A percentile compares a stretch with the other conserved stretches of the same genome.
These are phyloP conservation scores for Trichothecium sympodiale DNA, from an alignment of 2,329 filamentous ascomycete species.

Conservation along the genomic window DNA sequence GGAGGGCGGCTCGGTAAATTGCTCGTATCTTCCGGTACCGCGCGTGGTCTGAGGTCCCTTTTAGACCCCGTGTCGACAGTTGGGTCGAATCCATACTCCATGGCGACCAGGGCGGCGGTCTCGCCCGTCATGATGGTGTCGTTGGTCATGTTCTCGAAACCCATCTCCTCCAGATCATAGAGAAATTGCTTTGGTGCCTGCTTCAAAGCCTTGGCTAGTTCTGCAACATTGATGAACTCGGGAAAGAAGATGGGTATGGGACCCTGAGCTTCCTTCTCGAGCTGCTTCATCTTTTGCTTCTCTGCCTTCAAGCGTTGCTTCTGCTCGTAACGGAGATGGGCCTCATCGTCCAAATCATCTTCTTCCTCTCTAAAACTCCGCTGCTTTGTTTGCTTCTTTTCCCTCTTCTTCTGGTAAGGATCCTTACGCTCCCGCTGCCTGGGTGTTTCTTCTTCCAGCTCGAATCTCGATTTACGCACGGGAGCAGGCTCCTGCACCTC, in stretches of 20 bases:
- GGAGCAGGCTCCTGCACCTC: slow-evolving; percentile 7
- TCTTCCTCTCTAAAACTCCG: slow-evolving; percentile 16
- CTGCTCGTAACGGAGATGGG: slow-evolving; percentile 22
- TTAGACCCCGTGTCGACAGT: slow-evolving; percentile 56
- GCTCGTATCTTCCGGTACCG: slow-evolving; percentile 56
- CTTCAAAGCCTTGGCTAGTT: slow-evolving; percentile 65
- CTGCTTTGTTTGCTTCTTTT: slow-evolving; percentile 11
- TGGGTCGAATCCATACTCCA: slow-evolving; percentile 88
- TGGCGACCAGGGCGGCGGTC: slow-evolving; percentile 77
- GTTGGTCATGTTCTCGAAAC: slow-evolving; percentile 73
- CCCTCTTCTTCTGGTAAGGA: slow-evolving; percentile 11
- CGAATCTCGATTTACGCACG: slow-evolving; percentile 19
- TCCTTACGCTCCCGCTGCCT: slow-evolving; percentile 2
- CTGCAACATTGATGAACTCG: slow-evolving; percentile 82
- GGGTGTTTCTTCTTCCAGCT: slow-evolving; percentile 12
- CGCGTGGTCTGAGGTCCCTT: slow-evolving; percentile 61
- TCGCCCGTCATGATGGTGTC: slow-evolving; percentile 86
- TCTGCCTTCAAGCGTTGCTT: slow-evolving; percentile 30
- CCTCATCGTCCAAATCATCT: slow-evolving; percentile 27
- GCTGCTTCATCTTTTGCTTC: slow-evolving; percentile 26
- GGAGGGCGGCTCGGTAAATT: slow-evolving; percentile 67
- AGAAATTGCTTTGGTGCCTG: slow-evolving; percentile 64
- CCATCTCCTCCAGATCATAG: slow-evolving; percentile 66
- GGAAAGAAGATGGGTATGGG: slow-evolving; percentile 63
- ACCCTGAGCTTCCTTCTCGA: slow-evolving; percentile 29